Base-by-base conservation (phyloP, 1,284 basidiomycete genomes). In the Ceratorhiza oryzae-sativae region DNA sequence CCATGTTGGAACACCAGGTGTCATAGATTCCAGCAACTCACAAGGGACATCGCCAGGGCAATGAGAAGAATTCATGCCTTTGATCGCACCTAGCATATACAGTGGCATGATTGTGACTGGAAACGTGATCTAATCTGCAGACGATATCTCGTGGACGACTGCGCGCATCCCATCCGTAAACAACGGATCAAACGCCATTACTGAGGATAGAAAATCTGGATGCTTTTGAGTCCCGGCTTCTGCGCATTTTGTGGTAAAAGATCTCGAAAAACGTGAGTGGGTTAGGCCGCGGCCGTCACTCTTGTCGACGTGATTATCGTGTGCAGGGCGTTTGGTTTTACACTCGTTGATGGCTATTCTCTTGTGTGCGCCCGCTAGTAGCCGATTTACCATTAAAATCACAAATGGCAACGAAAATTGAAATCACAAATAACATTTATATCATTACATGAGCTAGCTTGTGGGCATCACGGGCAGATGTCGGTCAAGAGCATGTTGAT, bases 191-290 rank as follows among this genome's bases (percentile, higher is more conserved):
- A 30, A 32, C 12, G 15, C 4, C 1, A 23, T 20, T 15, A 23
- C n/a, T 2, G 34, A n/a, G 49, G 32, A 32, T 55, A 67, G 62
- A 36, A 62, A 51, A 20, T 27, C 39, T 32, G 46, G 46, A 18
- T 49, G 61, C 46, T 49, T 51, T 34, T 25, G 49, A n/a, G 9
- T 20, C 6, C 58, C 36, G 27, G 58, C n/a, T 18, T 60, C 23
- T 60, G 58, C 36, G 39, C 58, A 20, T 9, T 60, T 60, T 27
- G 25, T 62, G 20, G 45, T 62, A 25, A 42, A 65, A 5, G 46
- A 51, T 13, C 46, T 36, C 15, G 61, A 65, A 39, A 65, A 39
- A 20, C 23, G 32, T 6, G 61, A 49, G 45, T 65, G 32, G 60
- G 45, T 46, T 13, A 48, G n/a, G 42, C 10, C 25, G 48, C 27